Evolutionary conservation across 2,329 filamentous ascomycete genomes (phyloP), one percentile per base, ranked within the genome.

Genomic region (Penicillium capsulatum): DNA sequence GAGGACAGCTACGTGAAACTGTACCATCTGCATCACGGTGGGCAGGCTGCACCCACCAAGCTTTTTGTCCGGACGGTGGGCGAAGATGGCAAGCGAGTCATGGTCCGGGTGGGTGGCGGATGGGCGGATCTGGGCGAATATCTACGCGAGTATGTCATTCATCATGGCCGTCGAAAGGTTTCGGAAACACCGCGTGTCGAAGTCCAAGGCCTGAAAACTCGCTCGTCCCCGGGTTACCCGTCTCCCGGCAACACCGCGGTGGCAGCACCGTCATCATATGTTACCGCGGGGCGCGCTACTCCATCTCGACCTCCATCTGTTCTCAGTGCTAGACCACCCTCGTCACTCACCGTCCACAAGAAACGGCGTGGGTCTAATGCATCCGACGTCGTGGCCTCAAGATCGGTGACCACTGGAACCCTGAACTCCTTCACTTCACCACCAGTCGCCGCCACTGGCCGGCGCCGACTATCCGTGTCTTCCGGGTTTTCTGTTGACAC

Each of bases 91-190:
- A 89, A 97, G 64, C 81, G 92, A 36, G 89, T 97, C 45, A 97
- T 98, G 92, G 92, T 98, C 6, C 85, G 92, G 24, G 91, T 98
- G 9, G 92, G 92, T 9, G 92, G 92, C 43, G 92, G 92, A n/a
- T 98, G 92, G 92, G 89, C 90, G 10, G 92, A 98, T 64, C 72
- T 98, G 14, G 91, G 86, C 26, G 92, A 97, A 64, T 98, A 96
- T 59, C 74, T 98, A 29, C 84, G 89, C 53, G 88, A 95, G 63
- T 98, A 96, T 57, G 90, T 89, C 6, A 81, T 82, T 43, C 92
- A 98, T 60, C 92, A 98, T 61, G 86, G 86, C 30, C 82, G 86
- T n/a, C 81, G 78, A 31, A 73, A 76, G 19, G 72, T 76, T 14
- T 74, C 71, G 17, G 76, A 79, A 26, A 71, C 71, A 9, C 61